Conservation (phyloP, 169 alveolate genomes). For the Plasmodium ovale region DNA sequence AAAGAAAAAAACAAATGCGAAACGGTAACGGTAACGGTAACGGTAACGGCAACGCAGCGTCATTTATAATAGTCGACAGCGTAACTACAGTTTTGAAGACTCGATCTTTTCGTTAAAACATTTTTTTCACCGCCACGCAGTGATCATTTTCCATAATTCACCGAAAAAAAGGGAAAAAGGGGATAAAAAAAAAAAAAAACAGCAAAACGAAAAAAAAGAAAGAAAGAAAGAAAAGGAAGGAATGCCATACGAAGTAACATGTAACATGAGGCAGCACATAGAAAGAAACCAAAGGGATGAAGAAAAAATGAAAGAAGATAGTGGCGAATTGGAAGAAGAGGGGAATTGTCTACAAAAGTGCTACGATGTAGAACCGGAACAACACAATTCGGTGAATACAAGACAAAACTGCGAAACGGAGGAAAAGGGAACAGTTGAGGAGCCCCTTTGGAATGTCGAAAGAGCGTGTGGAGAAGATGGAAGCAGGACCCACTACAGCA, state of each 20-base stretch:
- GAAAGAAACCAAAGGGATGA: not conserved
- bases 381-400: not conserved
- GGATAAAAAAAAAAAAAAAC: conserved; percentile 12
- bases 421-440: conserved; percentile 4
- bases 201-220: conserved; percentile 4
- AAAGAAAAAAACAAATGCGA: no score
- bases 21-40: no score
- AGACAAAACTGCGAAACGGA: not conserved
- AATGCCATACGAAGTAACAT: not conserved
- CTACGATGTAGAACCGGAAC: not conserved
- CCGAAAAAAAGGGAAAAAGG: conserved; percentile 11
- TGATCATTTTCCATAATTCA: no score
- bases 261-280: no score
- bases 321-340: no score
- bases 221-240: not conserved
- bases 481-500: not conserved
- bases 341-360: not conserved
- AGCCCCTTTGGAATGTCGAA: conserved; percentile 28
- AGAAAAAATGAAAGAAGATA: not conserved
- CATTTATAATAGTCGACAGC: no score
- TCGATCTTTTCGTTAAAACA: no score
- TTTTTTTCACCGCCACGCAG: no score
- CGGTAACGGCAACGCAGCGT: no score
- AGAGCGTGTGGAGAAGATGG: conserved; percentile 11
- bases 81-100: no score